phyloP scores from a whole-genome alignment of 2,329 filamentous ascomycete species.

The Cladosporium sp. region DNA sequence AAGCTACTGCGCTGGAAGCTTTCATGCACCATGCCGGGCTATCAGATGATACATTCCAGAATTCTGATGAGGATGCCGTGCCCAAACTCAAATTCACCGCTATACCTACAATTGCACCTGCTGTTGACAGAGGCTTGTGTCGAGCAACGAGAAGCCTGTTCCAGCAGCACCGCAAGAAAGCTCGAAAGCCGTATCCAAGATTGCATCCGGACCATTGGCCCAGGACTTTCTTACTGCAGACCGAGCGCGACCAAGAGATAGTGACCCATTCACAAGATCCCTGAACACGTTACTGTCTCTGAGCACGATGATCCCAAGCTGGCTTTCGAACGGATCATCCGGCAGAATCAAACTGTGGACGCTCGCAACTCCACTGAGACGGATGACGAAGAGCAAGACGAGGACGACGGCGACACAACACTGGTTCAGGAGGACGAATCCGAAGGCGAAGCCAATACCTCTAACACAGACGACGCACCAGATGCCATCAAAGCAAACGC shows the following conservation, averaged over 20 bases:
- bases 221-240: conserved; percentile 13
- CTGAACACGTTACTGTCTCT: too few relatives aligned
- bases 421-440: conserved; percentile 15
- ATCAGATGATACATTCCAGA: conserved; percentile 16
- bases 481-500: conserved; percentile 9
- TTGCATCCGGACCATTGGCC: conserved; percentile 21
- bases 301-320: too few relatives aligned
- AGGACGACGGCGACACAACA: conserved; percentile 22
- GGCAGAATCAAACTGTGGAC: too few relatives aligned
- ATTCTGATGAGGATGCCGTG: not conserved
- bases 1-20: conserved; percentile 24
- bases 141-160: conserved; percentile 40
- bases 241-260: conserved; percentile 1
- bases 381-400: conserved; percentile 2
- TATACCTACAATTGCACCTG: not conserved
- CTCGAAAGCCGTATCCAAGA: conserved; percentile 38
- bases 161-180: conserved; percentile 38
- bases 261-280: conserved; percentile 18
- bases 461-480: conserved; percentile 15
- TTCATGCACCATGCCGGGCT: conserved; percentile 22
- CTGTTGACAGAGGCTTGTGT: conserved; percentile 19
- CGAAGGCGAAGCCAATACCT: not conserved
- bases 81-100: not conserved
- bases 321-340: too few relatives aligned
- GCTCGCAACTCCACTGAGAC: conserved; percentile 9